A percentile compares a stretch with the other conserved stretches of the same genome.
phyloP scores from a whole-genome alignment of 1,284 basidiomycete species.

The Athelia sp. region DNA sequence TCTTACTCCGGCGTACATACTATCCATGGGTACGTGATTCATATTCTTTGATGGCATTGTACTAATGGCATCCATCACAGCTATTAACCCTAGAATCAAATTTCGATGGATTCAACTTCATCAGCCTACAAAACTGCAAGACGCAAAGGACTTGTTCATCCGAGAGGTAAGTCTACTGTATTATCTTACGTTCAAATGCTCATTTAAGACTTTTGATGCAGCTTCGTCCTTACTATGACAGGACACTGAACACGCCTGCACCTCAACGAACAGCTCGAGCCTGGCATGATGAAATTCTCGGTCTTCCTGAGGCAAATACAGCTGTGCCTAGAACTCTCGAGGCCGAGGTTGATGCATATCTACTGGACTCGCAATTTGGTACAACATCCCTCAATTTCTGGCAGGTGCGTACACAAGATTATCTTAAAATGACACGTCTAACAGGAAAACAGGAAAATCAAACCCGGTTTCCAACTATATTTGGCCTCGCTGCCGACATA shows the following conservation, averaged over 20 bases:
- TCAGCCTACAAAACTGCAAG: not conserved
- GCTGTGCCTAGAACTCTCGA: not conserved
- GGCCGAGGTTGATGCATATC: not conserved
- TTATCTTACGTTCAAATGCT: not conserved
- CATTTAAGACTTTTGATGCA: not conserved
- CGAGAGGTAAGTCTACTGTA: not conserved
- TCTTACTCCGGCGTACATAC: not conserved
- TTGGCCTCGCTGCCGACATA: not conserved
- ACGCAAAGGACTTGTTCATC: not conserved
- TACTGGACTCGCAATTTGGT: not conserved
- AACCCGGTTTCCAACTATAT: constrained; percentile 11
- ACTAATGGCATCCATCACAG: not conserved
- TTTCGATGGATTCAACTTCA: not conserved
- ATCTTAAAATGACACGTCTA: not conserved
- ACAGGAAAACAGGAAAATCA: constrained; percentile 3
- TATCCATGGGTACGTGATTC: not conserved
- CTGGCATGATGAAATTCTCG: not conserved
- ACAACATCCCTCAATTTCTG: not conserved
- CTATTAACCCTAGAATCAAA: not conserved
- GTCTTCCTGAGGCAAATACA: not conserved
- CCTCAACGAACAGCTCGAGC: not conserved
- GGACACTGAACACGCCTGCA: not conserved
- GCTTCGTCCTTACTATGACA: not conserved
- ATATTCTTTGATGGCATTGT: not conserved
- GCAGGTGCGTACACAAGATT: not conserved